A percentile compares a stretch with the other conserved stretches of the same genome.
phyloP scores from a whole-genome alignment of 768 basidiomycete species.

The Lentinula lateritia region DNA sequence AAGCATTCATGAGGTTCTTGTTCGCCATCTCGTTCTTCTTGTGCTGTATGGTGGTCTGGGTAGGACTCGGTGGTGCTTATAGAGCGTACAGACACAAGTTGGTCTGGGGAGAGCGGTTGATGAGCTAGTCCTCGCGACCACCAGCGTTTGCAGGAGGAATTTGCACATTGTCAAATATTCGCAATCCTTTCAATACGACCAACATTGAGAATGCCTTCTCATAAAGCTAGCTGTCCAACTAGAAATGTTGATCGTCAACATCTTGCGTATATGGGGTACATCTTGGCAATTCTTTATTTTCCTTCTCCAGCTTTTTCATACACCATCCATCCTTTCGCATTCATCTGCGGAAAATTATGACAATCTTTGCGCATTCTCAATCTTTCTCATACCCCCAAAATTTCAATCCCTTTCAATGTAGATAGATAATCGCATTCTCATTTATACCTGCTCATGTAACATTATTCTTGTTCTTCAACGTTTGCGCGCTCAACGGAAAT shows the following conservation, averaged over 20 bases:
- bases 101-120: constrained; percentile 75
- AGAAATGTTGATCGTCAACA: too few species aligned
- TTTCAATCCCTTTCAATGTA: too few species aligned
- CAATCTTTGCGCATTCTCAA: too few species aligned
- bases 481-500: background rate
- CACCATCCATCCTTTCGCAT: too few species aligned
- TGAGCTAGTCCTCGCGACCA: constrained; percentile 41
- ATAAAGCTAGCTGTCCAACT: too few species aligned
- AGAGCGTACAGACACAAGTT: constrained; percentile 70
- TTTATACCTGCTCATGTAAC: background rate
- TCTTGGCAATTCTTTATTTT: too few species aligned
- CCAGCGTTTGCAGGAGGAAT: background rate
- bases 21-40: constrained; percentile 54
- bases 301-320: too few species aligned
- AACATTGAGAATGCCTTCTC: too few species aligned
- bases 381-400: background rate
- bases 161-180: too few species aligned
- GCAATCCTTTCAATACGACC: too few species aligned
- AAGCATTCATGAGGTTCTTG: constrained; percentile 50
- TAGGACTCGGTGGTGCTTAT: constrained; percentile 60
- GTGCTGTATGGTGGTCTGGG: constrained; percentile 56
- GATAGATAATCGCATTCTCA: background rate
- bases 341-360: too few species aligned
- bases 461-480: background rate
- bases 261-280: too few species aligned